These are phyloP conservation scores for Fraxinus platypoda DNA, from an alignment of 305 asterid genomes.

Conservation along the genomic window DNA sequence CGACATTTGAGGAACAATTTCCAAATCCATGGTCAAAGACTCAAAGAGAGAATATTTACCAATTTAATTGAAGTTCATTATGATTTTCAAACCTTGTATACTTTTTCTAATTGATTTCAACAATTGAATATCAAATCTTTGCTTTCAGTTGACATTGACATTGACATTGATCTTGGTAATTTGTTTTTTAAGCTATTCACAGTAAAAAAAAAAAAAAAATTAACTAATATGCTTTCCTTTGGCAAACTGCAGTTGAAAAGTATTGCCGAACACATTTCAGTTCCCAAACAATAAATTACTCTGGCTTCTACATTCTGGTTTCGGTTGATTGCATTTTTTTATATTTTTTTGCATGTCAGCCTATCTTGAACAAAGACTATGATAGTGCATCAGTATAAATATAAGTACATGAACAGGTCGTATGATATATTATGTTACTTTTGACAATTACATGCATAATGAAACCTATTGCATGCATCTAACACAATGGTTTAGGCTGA, in stretches of 20 bases:
- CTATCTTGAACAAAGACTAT: neutral
- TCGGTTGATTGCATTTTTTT: neutral
- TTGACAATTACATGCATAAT: neutral
- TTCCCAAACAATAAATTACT: neutral
- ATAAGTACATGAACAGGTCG: neutral
- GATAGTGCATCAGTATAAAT: neutral
- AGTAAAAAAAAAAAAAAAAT: neutral
- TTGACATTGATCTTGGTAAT: neutral
- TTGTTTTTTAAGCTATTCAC: neutral
- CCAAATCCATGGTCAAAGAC: neutral
- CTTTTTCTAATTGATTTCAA: neutral
- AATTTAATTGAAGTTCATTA: neutral
- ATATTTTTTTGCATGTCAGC: neutral
- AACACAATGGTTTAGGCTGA: conserved; percentile 41
- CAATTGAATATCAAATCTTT: neutral
- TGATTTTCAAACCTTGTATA: neutral
- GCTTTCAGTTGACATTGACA: neutral
- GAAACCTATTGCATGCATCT: neutral
- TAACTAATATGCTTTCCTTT: neutral
- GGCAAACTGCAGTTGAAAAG: neutral
- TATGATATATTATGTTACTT: neutral
- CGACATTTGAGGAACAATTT: neutral
- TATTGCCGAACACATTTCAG: neutral
- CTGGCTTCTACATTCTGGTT: neutral
- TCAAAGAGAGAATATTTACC: neutral